Evolutionary conservation across 1,139 yeast species (phyloP).

Genomic region (Geotrichum phurueaensis): DNA sequence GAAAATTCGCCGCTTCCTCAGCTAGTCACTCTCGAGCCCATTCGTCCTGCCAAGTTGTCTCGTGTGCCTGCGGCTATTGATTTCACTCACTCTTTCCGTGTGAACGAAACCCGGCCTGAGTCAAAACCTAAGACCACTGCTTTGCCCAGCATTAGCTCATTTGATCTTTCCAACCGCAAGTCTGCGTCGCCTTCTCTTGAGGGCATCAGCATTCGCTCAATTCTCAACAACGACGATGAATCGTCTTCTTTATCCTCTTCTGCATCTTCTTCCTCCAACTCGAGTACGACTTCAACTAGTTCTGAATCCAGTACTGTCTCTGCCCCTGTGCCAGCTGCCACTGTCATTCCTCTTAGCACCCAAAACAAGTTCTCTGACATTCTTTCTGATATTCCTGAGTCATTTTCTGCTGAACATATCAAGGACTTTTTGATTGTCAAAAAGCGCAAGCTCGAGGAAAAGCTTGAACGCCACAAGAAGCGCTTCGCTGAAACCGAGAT

Average conservation of each 20-base stretch:
- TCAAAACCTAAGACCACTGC: conserved; percentile 1
- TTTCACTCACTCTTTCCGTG: conserved; percentile 30
- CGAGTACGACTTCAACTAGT: background rate
- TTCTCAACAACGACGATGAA: conserved; percentile 7
- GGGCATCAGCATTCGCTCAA: conserved; percentile 16
- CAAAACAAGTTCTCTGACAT: conserved; percentile 20
- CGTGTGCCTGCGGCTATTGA: conserved; percentile 28
- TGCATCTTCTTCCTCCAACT: background rate
- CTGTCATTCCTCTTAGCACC: background rate
- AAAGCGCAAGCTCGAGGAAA: conserved; percentile 18
- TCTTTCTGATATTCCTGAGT: conserved; percentile 18
- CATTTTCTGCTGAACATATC: conserved; percentile 12
- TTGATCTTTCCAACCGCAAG: conserved; percentile 1
- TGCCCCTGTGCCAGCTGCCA: background rate
- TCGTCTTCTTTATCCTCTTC: background rate
- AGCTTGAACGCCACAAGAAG: conserved; percentile 11
- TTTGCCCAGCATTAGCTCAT: conserved; percentile 14
- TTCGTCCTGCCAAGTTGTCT: background rate
- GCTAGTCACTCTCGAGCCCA: background rate
- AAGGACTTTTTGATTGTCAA: conserved; percentile 16
- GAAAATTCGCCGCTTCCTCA: background rate
- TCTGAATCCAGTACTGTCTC: background rate
- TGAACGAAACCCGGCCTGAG: background rate
- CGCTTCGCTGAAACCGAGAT: conserved; percentile 14
- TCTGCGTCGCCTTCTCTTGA: conserved; percentile 5